Conservation (phyloP, 225 moss, liverwort and hornwort genomes). For the Straminergon stramineum region DNA sequence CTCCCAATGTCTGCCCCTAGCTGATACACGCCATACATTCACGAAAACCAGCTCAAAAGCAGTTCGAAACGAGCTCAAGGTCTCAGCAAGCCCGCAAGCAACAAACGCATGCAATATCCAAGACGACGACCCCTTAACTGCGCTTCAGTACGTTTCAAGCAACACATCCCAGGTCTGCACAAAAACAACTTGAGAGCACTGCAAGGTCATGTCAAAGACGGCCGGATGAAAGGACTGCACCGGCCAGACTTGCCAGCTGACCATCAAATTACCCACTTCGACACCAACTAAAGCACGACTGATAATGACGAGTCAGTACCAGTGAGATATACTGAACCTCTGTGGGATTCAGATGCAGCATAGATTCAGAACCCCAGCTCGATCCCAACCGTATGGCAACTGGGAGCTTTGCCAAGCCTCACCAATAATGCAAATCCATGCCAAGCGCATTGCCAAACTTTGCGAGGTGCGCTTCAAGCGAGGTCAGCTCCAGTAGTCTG, state of each 20-base stretch:
- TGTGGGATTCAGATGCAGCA: background rate
- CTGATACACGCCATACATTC: background rate
- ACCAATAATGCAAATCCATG: background rate
- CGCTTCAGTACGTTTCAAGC: background rate
- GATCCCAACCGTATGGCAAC: background rate
- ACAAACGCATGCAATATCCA: background rate
- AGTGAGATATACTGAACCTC: background rate
- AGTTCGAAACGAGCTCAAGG: background rate
- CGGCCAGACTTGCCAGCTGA: background rate
- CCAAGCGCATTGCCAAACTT: background rate
- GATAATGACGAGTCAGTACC: background rate
- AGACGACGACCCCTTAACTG: background rate
- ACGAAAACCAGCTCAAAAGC: background rate
- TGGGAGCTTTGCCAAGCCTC: background rate
- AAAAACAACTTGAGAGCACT: background rate
- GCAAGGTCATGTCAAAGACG: background rate
- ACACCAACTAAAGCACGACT: background rate
- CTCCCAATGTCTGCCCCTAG: background rate
- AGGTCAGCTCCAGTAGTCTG: background rate
- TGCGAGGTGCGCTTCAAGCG: background rate
- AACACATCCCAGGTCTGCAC: background rate
- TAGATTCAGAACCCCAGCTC: background rate
- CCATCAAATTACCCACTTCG: background rate
- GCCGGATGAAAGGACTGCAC: background rate
- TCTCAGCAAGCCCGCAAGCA: background rate